Percentiles rank a stretch among this genome's conserved stretches.
Conservation (phyloP, 805 yeast species). For the Metschnikowia cerradonensis region DNA sequence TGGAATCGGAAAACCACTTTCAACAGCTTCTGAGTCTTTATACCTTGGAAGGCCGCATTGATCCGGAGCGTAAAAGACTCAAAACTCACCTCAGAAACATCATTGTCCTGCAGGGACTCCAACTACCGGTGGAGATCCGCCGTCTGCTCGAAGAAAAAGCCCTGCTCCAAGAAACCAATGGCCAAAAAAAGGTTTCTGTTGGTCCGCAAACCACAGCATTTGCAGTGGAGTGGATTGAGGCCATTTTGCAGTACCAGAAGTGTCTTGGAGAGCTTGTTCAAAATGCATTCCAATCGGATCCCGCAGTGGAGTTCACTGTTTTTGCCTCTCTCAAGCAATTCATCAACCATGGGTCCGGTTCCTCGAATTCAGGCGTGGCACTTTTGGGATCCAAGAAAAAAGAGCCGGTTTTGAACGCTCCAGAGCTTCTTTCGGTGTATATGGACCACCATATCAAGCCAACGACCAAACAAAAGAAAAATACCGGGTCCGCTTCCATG, state of each 20-base stretch:
- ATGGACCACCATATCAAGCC: slow-evolving; percentile 41
- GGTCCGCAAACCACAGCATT: slow-evolving; percentile 37
- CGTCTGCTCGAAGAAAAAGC: slow-evolving; percentile 11
- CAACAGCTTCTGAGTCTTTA: slow-evolving; percentile 46
- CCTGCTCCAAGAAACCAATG: slow-evolving; percentile 5
- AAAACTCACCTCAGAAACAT: slow-evolving; percentile 44
- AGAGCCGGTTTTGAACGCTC: slow-evolving; percentile 32
- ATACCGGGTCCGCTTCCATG: too few species aligned
- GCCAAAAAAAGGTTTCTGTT: neutral
- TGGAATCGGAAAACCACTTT: slow-evolving; percentile 13
- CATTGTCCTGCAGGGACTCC: slow-evolving; percentile 45
- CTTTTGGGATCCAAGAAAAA: slow-evolving; percentile 42
- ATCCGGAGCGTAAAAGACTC: slow-evolving; percentile 47
- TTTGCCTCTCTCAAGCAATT: slow-evolving; percentile 60
- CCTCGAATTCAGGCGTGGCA: neutral
- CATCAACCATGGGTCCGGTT: slow-evolving; percentile 42
- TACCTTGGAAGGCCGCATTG: slow-evolving; percentile 50
- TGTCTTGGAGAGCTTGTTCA: slow-evolving; percentile 48
- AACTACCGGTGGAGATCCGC: slow-evolving; percentile 27
- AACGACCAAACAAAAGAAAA: slow-evolving; percentile 22
- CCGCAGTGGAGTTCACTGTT: slow-evolving; percentile 48
- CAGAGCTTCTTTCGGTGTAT: slow-evolving; percentile 37
- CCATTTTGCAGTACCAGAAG: slow-evolving; percentile 48
- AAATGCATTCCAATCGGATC: slow-evolving; percentile 47
- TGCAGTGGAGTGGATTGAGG: slow-evolving; percentile 68